Conservation (phyloP, 2,329 filamentous ascomycete genomes). For the Beauveria caledonica region DNA sequence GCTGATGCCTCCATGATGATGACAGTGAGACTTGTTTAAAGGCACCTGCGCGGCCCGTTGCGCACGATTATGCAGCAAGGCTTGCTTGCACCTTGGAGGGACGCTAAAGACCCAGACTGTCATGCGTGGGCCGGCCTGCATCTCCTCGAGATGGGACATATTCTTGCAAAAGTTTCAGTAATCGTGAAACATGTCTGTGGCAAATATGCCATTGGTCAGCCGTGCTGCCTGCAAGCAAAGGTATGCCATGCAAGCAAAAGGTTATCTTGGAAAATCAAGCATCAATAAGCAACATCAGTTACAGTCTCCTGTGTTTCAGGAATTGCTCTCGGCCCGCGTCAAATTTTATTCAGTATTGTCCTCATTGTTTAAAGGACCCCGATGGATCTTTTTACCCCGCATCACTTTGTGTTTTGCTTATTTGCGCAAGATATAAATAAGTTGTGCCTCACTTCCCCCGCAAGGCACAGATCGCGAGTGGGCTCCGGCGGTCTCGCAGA, state of each 20-base stretch:
- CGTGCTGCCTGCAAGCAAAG: too few species aligned
- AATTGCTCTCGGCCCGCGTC: too few species aligned
- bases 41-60: not conserved
- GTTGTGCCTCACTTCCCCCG: not conserved
- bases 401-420: not conserved
- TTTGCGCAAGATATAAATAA: not conserved
- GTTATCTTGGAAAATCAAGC: too few species aligned
- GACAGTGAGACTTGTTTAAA: not conserved
- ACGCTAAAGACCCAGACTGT: not conserved
- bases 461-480: slow-evolving; percentile 4
- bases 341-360: too few species aligned
- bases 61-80: not conserved
- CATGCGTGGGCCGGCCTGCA: not conserved
- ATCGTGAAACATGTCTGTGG: too few species aligned
- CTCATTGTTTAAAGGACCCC: too few species aligned
- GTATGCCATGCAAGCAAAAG: too few species aligned
- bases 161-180: too few species aligned
- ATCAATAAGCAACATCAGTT: too few species aligned
- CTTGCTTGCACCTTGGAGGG: not conserved
- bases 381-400: not conserved
- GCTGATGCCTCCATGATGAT: not conserved
- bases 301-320: too few species aligned
- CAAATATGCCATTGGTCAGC: too few species aligned
- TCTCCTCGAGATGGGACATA: not conserved
- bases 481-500: not conserved